A percentile compares a stretch with the other conserved stretches of the same genome.
Evolutionary conservation across 176 grass and related monocot species (phyloP).

Genomic region (Rhynchospora breviuscula): DNA sequence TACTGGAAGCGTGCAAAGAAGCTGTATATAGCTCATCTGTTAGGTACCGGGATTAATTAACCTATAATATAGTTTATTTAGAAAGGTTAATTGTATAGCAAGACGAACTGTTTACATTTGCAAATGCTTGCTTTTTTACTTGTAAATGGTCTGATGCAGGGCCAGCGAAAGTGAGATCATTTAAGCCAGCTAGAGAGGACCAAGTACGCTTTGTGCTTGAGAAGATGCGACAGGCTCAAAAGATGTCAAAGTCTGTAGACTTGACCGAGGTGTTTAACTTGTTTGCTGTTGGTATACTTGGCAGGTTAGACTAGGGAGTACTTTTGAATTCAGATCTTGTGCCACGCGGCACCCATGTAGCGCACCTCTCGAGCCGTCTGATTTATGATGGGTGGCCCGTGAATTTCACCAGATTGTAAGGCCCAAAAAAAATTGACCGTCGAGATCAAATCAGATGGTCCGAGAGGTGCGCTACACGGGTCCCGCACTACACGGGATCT

Average conservation of each 20-base stretch:
- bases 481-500: too few relatives aligned
- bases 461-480: too few relatives aligned
- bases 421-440: too few relatives aligned
- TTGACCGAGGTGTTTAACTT: constrained; percentile 36
- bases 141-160: neutral
- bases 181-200: constrained; percentile 7
- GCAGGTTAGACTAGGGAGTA: neutral
- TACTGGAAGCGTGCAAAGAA: constrained; percentile 53
- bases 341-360: too few relatives aligned
- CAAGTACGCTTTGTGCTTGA: constrained; percentile 9
- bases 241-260: constrained; percentile 1
- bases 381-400: too few relatives aligned
- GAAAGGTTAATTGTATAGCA: neutral
- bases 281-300: constrained; percentile 31
- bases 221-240: neutral
- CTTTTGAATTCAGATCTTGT: too few relatives aligned
- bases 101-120: neutral
- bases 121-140: neutral
- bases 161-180: neutral
- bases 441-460: too few relatives aligned
- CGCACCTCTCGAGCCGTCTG: too few relatives aligned
- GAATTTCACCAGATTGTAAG: too few relatives aligned
- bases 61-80: neutral
- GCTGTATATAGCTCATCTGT: constrained; percentile 43
- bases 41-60: neutral